Base-by-base conservation (phyloP, 305 asterid species). In the Plantago rigida region DNA sequence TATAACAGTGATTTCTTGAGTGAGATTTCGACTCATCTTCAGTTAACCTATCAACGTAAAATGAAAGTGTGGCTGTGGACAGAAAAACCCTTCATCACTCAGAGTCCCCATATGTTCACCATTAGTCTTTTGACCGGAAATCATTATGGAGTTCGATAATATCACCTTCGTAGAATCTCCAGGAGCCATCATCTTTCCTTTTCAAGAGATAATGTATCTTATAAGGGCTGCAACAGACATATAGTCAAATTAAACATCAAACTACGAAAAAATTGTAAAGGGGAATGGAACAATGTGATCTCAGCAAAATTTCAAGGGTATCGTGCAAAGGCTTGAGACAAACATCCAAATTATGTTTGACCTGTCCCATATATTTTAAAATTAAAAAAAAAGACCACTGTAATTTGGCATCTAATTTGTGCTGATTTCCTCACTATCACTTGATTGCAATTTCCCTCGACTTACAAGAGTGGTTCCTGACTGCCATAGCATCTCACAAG, bases 91-190 rank as follows among this genome's bases (percentile, higher is more conserved):
- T 31, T 31, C 39, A 51, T 62, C 56, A 48, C 28, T 50, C 48
- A 22, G 34, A 13, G 7, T 5, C 53, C 19, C 8, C 53, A 56
- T 54, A 11, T 15, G 53, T 46, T 19, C 47, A 62, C 59, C 61
- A 65, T 60, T 62, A 66, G 63, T 39, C 48, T 31, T 59, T 56
- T 47, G 56, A 66, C 39, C 70, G 44, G 52, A 68, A 56, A 67
- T 71, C 84, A 82, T 1, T 74, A 64, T 11, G 86, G 76, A 62
- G 79, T 77, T 68, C 72, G 81, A 72, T 52, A 3, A 93, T 80
- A 67, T 84, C 84, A 59, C 78, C 82, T 79, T 87, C 82, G 36
- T 72, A 82, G 75, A 93, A 89, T 75, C 80, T 89, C 97, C 99
- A 93, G 9, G 92, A 81, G 56, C 95, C 95, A 65, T 82, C 90